Evolutionary conservation across 2,329 filamentous ascomycete genomes (phyloP).

Genomic region (Claviceps citrina): DNA sequence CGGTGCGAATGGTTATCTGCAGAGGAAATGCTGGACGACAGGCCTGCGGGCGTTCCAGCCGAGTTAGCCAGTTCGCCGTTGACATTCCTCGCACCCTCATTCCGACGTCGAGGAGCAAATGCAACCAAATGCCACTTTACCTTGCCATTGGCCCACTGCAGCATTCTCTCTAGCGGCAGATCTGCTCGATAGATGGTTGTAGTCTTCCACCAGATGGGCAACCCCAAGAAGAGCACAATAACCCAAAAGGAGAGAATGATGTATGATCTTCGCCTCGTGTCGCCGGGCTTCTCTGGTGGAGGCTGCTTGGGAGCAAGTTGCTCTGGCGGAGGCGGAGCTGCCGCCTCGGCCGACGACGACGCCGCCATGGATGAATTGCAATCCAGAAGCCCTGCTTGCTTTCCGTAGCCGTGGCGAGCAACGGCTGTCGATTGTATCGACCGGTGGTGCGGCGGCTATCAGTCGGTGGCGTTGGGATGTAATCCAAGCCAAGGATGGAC

Average conservation of each 20-base stretch:
- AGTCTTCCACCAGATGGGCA: slow-evolving; percentile 93
- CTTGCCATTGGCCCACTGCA: slow-evolving; percentile 80
- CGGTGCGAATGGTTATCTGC: slow-evolving; percentile 61
- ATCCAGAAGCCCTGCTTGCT: too few relatives aligned
- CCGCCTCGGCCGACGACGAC: slow-evolving; percentile 6
- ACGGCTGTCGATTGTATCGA: too few relatives aligned
- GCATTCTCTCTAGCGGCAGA: slow-evolving; percentile 71
- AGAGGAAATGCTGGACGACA: slow-evolving; percentile 82
- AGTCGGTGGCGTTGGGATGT: too few relatives aligned
- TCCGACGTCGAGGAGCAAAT: background rate
- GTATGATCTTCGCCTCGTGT: slow-evolving; percentile 51
- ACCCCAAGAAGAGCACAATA: slow-evolving; percentile 64
- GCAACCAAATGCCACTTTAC: slow-evolving; percentile 29
- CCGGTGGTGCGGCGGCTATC: too few relatives aligned
- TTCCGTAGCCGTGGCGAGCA: too few relatives aligned
- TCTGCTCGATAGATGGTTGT: slow-evolving; percentile 81
- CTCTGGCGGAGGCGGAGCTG: slow-evolving; percentile 7
- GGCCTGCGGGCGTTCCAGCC: slow-evolving; percentile 37
- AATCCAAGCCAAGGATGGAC: too few relatives aligned
- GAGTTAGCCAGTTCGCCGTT: too few relatives aligned
- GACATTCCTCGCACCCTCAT: background rate
- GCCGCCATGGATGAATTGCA: slow-evolving; percentile 5
- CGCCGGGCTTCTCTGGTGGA: slow-evolving; percentile 62
- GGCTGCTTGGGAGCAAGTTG: slow-evolving; percentile 26
- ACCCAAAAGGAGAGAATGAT: slow-evolving; percentile 86